These are phyloP conservation scores for Mycena rebaudengoi DNA, from an alignment of 768 basidiomycete species.

Conservation along the genomic window DNA sequence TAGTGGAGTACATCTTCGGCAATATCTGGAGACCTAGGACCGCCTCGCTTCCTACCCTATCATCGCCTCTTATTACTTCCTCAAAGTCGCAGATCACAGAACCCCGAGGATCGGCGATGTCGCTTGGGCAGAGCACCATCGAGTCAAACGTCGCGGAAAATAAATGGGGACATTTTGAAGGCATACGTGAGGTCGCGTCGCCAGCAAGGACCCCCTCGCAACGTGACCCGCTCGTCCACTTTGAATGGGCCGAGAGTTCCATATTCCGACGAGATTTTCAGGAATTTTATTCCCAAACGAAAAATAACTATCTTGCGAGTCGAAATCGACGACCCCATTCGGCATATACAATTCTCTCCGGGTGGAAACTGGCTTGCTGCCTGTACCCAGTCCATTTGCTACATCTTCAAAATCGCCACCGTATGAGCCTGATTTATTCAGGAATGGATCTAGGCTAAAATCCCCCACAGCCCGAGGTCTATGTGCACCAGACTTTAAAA, in stretches of 20 bases:
- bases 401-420: conserved; percentile 15
- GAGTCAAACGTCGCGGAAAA: too few relatives aligned
- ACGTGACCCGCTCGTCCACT: background rate
- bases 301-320: background rate
- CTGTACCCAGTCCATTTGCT: conserved; percentile 12
- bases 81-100: too few relatives aligned
- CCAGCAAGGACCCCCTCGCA: too few relatives aligned
- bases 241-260: background rate
- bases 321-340: background rate
- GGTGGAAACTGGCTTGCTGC: conserved; percentile 19
- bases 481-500: conserved; percentile 5
- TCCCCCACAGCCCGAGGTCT: conserved; percentile 11
- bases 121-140: too few relatives aligned
- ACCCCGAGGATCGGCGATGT: too few relatives aligned
- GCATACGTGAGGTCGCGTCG: too few relatives aligned
- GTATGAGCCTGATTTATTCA: too few relatives aligned
- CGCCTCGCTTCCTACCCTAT: conserved; percentile 9
- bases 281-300: background rate
- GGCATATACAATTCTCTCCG: conserved; percentile 15
- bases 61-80: background rate
- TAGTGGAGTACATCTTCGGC: conserved; percentile 1
- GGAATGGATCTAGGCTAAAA: too few relatives aligned
- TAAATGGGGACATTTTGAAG: too few relatives aligned
- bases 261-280: conserved; percentile 18
- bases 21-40: conserved; percentile 13